phyloP scores from a whole-genome alignment of 371 early-diverging fungal species.

The Batkoa obscura region DNA sequence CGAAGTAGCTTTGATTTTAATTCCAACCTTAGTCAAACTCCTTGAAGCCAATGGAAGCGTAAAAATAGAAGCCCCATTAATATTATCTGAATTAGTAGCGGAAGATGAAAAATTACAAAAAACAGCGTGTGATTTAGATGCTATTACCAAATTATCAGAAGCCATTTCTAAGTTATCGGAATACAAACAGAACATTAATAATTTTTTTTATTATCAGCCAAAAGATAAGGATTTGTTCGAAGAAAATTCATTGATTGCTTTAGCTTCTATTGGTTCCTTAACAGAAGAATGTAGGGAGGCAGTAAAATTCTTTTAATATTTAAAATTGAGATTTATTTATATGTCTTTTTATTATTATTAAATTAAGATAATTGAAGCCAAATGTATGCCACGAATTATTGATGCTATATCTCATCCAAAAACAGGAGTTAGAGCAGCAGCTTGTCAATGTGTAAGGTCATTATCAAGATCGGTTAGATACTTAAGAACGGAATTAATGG shows the following conservation, averaged over 20 bases:
- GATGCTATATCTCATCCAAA: conserved; percentile 36
- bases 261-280: conserved; percentile 51
- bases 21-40: conserved; percentile 60
- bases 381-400: conserved; percentile 55
- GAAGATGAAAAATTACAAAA: conserved; percentile 60
- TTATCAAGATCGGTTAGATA: conserved; percentile 62
- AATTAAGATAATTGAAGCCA: conserved; percentile 45
- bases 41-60: conserved; percentile 49
- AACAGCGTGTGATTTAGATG: conserved; percentile 58
- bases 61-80: conserved; percentile 5
- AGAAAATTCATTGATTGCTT: conserved; percentile 47
- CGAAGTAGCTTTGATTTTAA: conserved; percentile 26
- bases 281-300: conserved; percentile 66
- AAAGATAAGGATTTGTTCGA: conserved; percentile 1
- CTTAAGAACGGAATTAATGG: conserved; percentile 60
- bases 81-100: conserved; percentile 40
- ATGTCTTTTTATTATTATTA: background rate
- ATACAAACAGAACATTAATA: conserved; percentile 34
- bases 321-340: background rate
- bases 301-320: conserved; percentile 9
- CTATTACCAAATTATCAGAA: conserved; percentile 43
- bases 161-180: conserved; percentile 28
- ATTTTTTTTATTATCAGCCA: background rate
- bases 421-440: conserved; percentile 44
- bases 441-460: conserved; percentile 58